Evolutionary conservation across 805 yeast species (phyloP), one percentile per base, ranked within the genome.

Genomic region (Candida arabinofermentans): DNA sequence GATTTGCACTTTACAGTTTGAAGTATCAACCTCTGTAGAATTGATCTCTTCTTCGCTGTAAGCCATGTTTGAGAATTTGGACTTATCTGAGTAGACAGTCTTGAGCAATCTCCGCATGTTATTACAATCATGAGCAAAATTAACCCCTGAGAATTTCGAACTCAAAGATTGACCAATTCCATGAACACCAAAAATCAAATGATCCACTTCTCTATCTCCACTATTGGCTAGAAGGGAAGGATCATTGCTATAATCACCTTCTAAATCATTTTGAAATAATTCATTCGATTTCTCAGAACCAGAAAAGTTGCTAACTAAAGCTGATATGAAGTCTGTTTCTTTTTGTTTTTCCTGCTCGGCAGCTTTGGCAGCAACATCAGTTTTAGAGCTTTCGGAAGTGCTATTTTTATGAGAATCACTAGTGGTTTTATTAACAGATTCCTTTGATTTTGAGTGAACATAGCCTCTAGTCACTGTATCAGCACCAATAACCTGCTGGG

Each of bases 161-260:
- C 96, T 95, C 39, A 93, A 66, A 14, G 81, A 77, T 62, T 91
- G 99, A 2, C 98, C 99, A 46, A 91, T 86, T 0, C 99, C 99
- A 65, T 91, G 99, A 23, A 91, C 77, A 57, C 96, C 88, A n/a
- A 91, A 67, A 2, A 90, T 77, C 47, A 91, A 65, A 59, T 74
- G 77, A 36, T 70, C 70, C 19, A 74, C 65, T n/a, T 69, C 63
- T 37, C 79, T 58, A 9, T 64, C 59, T 12, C 62, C 61, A 14
- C 56, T 48, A 50, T 69, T 71, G 24, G 60, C 64, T 0, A 70
- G 67, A 19, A 62, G 53, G 48, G 66, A 55, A 45, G 75, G 44
- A 62, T 79, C 56, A 63, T 77, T 61, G 62, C 69, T 61, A 48
- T 69, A 69, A 44, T 77, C 81, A 23, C 65, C 70, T 50, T 77